Base-by-base conservation (phyloP, 306 rosid genomes). In the Nissolia schottii region DNA sequence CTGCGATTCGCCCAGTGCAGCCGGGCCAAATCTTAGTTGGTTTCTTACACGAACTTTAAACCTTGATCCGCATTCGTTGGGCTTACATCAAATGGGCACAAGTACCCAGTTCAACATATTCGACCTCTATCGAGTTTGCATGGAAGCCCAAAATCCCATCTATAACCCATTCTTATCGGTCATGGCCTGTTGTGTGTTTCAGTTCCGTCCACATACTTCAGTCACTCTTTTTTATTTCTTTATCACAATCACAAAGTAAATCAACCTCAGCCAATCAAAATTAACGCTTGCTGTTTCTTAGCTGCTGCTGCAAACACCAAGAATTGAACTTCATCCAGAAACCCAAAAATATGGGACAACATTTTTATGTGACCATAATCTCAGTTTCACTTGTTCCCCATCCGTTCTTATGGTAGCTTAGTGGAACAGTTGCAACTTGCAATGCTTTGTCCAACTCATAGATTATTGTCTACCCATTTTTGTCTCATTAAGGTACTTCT, bases 401-500 rank as follows among this genome's bases (percentile, higher is more conserved):
- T 60, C 34, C 74, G 23, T 56, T 79, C 75, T 16, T 74, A 71
- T 78, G 77, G 32, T 74, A 45, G 54, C 24, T 62, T 66, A 64
- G 54, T 77, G n/a, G 12, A 32, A 19, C 10, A 54, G 19, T 23
- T 23, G 56, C 35, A 58, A 64, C 61, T 81, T 70, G 29, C 86
- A 40, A 28, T 75, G 65, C 58, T 61, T 15, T 80, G 67, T 74
- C 67, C 82, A 3, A 78, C 80, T 65, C 60, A 74, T 27, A 73
- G 27, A 71, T 29, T 76, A 73, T 81, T 82, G 8, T 63, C 86
- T 64, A 15, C 83, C 55, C 82, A 77, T 22, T 70, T 70, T 18
- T 74, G 82, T 16, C 46, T 76, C 64, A 45, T 71, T 70, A 87
- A 84, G 96, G 93, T 79, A 51, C 40, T 73, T 70, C 57, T 35